Conservation (phyloP, 2,329 filamentous ascomycete genomes). For the Cyanodermella asteris region DNA sequence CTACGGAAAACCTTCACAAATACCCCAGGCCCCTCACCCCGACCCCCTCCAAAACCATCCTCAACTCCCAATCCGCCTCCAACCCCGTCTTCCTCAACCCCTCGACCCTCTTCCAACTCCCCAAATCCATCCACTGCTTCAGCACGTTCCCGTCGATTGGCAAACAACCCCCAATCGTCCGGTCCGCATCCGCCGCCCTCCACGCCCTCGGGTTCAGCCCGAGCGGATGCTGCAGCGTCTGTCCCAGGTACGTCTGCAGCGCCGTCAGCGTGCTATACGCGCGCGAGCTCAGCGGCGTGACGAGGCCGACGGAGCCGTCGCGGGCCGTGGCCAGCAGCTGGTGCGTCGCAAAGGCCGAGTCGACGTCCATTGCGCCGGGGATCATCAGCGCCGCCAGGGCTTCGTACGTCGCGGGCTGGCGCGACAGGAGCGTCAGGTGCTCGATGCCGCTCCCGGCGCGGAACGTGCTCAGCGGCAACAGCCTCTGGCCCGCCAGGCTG, state of each 20-base stretch:
- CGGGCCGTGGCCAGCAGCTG: slow-evolving; percentile 49
- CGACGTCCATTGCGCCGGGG: slow-evolving; percentile 18
- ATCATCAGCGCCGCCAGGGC: slow-evolving; percentile 12
- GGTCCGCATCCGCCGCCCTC: slow-evolving; percentile 56
- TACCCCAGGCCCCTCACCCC: too few relatives aligned
- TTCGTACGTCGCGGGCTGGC: slow-evolving; percentile 29
- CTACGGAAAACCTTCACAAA: too few relatives aligned
- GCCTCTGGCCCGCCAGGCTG: slow-evolving; percentile 66
- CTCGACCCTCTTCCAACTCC: slow-evolving; percentile 45
- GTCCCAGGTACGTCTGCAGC: slow-evolving; percentile 57
- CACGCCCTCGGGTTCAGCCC: slow-evolving; percentile 67
- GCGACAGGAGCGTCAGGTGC: slow-evolving; percentile 53
- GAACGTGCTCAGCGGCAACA: slow-evolving; percentile 76
- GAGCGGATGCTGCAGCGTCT: slow-evolving; percentile 51
- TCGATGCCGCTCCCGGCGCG: slow-evolving; percentile 62
- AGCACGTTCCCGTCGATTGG: slow-evolving; percentile 61
- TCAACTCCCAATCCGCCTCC: too few relatives aligned
- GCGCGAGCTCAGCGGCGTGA: slow-evolving; percentile 58
- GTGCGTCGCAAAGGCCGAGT: slow-evolving; percentile 14
- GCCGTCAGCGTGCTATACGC: slow-evolving; percentile 68
- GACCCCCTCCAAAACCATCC: too few relatives aligned
- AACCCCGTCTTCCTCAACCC: too few relatives aligned
- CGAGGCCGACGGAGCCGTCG: slow-evolving; percentile 53
- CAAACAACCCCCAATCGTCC: slow-evolving; percentile 33
- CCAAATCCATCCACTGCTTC: slow-evolving; percentile 52